A percentile compares a stretch with the other conserved stretches of the same genome.
phyloP scores from a whole-genome alignment of 208 protist species.

The Leishmania guyanensis region DNA sequence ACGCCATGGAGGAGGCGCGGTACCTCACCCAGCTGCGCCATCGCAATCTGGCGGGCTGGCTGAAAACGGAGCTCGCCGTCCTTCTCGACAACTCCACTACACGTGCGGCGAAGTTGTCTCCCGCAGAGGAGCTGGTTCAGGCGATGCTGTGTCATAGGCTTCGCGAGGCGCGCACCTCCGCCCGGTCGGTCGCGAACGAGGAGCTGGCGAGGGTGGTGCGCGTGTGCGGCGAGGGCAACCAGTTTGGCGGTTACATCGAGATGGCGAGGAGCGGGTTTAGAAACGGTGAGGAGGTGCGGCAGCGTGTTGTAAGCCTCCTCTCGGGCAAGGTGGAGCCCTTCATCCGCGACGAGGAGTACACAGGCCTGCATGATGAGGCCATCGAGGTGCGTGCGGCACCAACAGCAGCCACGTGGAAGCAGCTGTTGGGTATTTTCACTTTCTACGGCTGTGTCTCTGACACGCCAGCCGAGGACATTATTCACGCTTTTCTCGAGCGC shows the following conservation, averaged over 20 bases:
- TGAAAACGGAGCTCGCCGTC: conserved; percentile 60
- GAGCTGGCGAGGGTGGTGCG: conserved; percentile 76
- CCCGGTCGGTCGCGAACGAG: conserved; percentile 41
- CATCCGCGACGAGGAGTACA: conserved; percentile 67
- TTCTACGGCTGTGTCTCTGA: conserved; percentile 87
- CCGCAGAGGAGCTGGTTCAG: conserved; percentile 68
- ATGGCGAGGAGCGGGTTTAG: conserved; percentile 50
- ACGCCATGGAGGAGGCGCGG: conserved; percentile 68
- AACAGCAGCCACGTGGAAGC: conserved; percentile 86
- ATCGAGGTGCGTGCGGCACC: conserved; percentile 32
- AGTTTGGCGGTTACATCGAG: conserved; percentile 80
- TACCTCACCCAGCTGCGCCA: conserved; percentile 81
- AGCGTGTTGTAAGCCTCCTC: conserved; percentile 80
- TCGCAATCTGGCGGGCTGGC: conserved; percentile 73
- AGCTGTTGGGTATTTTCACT: conserved; percentile 86
- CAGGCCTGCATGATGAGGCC: conserved; percentile 10
- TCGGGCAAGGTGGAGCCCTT: conserved; percentile 86
- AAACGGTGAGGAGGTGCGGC: conserved; percentile 54
- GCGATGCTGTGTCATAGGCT: conserved; percentile 82
- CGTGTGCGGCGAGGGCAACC: conserved; percentile 85
- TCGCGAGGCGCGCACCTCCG: conserved; percentile 54
- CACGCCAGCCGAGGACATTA: conserved; percentile 79
- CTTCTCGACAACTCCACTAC: conserved; percentile 27
- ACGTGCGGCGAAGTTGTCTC: conserved; percentile 8
- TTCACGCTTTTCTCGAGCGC: conserved; percentile 69